A percentile compares a stretch with the other conserved stretches of the same genome.
Evolutionary conservation across 768 basidiomycete species (phyloP).

Genomic region (Polyporus arcularius): DNA sequence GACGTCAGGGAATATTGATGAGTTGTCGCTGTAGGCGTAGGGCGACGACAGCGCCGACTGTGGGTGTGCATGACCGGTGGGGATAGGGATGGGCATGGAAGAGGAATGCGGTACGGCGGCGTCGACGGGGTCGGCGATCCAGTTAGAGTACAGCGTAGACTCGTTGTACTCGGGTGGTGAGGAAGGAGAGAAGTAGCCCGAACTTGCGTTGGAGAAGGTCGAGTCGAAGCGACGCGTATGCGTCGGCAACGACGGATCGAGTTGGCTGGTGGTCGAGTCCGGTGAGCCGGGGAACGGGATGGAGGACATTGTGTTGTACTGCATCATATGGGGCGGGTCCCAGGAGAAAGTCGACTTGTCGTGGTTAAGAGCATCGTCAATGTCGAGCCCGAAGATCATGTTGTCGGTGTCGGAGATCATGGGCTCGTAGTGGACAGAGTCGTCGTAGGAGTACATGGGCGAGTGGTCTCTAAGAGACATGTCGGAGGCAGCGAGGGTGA

Average conservation of each 20-base stretch:
- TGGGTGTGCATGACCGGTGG: conserved; percentile 27
- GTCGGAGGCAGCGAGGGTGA: conserved; percentile 28
- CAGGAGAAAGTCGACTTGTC: conserved; percentile 32
- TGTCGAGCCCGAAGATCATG: conserved; percentile 62
- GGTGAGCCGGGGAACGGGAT: conserved; percentile 41
- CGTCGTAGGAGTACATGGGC: conserved; percentile 31
- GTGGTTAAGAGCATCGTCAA: conserved; percentile 45
- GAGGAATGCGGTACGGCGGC: conserved; percentile 32
- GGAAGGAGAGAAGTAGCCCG: conserved; percentile 36
- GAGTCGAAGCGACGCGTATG: conserved; percentile 28
- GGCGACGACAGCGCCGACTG: conserved; percentile 38
- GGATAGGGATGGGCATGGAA: conserved; percentile 68
- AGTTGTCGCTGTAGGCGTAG: conserved; percentile 49
- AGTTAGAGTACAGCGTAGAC: conserved; percentile 48
- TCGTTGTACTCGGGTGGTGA: conserved; percentile 42
- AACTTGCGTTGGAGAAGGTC: conserved; percentile 22
- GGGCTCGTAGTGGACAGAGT: conserved; percentile 33
- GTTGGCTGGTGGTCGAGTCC: conserved; percentile 41
- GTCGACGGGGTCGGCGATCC: conserved; percentile 64
- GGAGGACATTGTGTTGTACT: conserved; percentile 39
- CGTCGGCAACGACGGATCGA: conserved; percentile 41
- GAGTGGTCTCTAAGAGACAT: conserved; percentile 30
- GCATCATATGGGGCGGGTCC: conserved; percentile 40
- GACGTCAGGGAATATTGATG: conserved; percentile 47
- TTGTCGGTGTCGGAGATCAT: conserved; percentile 46